phyloP scores from a whole-genome alignment of 2,329 filamentous ascomycete species.

The Aspergillus intermedius region DNA sequence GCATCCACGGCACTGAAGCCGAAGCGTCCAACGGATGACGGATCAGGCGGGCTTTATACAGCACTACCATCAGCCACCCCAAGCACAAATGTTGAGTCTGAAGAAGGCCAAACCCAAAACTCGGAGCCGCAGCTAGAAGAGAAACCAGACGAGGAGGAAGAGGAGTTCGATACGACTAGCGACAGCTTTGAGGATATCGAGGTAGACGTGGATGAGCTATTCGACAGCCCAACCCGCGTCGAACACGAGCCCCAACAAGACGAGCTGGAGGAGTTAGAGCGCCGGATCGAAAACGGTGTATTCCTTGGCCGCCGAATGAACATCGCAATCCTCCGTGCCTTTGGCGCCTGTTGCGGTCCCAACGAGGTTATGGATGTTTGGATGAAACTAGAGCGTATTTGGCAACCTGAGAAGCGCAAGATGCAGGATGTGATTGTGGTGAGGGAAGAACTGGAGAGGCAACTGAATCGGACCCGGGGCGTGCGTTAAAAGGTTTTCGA shows the following conservation, averaged over 20 bases:
- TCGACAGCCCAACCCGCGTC: conserved; percentile 4
- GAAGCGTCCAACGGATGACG: conserved; percentile 4
- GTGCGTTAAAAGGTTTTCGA: conserved; percentile 2
- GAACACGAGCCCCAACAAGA: conserved; percentile 2
- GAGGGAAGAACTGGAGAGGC: conserved; percentile 32
- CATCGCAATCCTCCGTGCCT: conserved; percentile 33
- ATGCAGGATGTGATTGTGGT: conserved; percentile 30
- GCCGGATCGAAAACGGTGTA: conserved; percentile 33
- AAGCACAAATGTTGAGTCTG: neutral
- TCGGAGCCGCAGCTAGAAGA: conserved; percentile 3
- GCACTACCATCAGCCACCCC: conserved; percentile 15
- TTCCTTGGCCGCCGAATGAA: conserved; percentile 38
- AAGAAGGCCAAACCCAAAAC: conserved; percentile 3
- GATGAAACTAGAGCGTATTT: conserved; percentile 35
- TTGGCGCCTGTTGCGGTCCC: conserved; percentile 31
- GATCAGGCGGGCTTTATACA: conserved; percentile 17
- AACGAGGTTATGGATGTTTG: conserved; percentile 33
- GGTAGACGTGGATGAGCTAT: conserved; percentile 10
- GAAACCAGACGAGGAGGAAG: conserved; percentile 5
- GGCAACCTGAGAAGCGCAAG: conserved; percentile 32
- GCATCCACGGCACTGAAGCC: conserved; percentile 3
- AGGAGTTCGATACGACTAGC: neutral
- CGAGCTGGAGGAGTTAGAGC: conserved; percentile 18
- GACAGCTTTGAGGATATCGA: conserved; percentile 3
- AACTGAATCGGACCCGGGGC: conserved; percentile 19